Evolutionary conservation across 169 alveolate species (phyloP).

Genomic region (Perkinsus olseni): DNA sequence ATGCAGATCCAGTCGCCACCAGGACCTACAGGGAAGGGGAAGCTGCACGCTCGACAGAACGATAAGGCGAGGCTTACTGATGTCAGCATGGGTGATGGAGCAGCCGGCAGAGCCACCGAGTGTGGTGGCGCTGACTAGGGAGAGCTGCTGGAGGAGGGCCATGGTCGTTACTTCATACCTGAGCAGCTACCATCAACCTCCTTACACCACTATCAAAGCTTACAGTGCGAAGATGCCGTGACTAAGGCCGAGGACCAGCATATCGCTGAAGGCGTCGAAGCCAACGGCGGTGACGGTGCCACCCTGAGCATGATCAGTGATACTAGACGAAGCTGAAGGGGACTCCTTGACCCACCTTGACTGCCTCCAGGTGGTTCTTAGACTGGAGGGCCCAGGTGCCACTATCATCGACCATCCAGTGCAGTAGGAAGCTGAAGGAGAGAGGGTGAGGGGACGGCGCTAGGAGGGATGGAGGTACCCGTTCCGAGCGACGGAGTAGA

Average conservation of each 20-base stretch:
- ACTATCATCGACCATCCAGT: neutral
- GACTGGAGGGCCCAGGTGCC: neutral
- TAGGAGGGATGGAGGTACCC: neutral
- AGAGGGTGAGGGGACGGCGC: neutral
- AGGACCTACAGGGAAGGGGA: neutral
- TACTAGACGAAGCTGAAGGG: neutral
- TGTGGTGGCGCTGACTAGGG: neutral
- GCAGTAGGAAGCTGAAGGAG: neutral
- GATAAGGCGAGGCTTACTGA: neutral
- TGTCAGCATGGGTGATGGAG: neutral
- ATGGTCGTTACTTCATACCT: neutral
- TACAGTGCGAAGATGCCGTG: neutral
- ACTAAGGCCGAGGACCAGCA: neutral
- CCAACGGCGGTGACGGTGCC: neutral
- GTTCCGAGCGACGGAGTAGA: neutral
- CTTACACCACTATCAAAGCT: neutral
- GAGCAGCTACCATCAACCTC: neutral
- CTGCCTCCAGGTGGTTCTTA: neutral
- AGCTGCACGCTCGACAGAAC: neutral
- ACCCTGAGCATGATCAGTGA: neutral
- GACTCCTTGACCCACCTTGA: neutral
- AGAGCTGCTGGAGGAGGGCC: neutral
- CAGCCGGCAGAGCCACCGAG: neutral
- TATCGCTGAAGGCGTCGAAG: neutral
- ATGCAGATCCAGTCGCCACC: slow-evolving; percentile 84